Evolutionary conservation across 192 early-diverging fungal genomes (phyloP).

Genomic region (Backusella circina): DNA sequence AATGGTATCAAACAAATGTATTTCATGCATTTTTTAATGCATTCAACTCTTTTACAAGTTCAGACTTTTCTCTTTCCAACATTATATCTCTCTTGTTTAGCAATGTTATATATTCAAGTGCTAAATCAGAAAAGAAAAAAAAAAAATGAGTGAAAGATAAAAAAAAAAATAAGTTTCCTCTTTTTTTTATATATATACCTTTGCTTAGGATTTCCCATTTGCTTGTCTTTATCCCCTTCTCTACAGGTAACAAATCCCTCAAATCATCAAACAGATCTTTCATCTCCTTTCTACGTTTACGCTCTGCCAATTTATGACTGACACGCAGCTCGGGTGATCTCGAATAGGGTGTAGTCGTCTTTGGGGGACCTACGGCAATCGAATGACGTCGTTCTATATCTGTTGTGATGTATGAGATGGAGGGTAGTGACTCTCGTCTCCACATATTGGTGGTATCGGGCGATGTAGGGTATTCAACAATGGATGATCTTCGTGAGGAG

Average conservation of each 20-base stretch:
- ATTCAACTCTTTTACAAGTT: background rate
- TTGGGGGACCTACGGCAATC: constrained; percentile 7
- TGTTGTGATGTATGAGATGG: constrained; percentile 13
- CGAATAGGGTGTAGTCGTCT: constrained; percentile 58
- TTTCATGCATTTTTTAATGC: background rate
- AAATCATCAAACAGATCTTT: constrained; percentile 87
- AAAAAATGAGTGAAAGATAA: background rate
- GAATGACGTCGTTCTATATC: constrained; percentile 26
- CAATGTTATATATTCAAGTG: background rate
- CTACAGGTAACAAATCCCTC: constrained; percentile 68
- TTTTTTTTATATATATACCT: constrained; percentile 41
- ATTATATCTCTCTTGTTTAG: background rate
- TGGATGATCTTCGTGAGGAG: constrained; percentile 11
- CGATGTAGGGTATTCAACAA: background rate
- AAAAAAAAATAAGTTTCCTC: background rate
- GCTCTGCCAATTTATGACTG: constrained; percentile 82
- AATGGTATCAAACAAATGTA: background rate
- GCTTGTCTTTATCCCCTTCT: constrained; percentile 73
- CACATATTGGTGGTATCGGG: background rate
- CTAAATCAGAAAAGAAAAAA: background rate
- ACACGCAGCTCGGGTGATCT: constrained; percentile 73
- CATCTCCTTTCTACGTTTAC: constrained; percentile 87
- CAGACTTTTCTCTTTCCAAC: background rate
- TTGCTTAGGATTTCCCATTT: constrained; percentile 90
- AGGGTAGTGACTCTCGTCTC: constrained; percentile 17